These are phyloP conservation scores for Lolium rigidum DNA, from an alignment of 176 grass and related monocot genomes.

Conservation along the genomic window DNA sequence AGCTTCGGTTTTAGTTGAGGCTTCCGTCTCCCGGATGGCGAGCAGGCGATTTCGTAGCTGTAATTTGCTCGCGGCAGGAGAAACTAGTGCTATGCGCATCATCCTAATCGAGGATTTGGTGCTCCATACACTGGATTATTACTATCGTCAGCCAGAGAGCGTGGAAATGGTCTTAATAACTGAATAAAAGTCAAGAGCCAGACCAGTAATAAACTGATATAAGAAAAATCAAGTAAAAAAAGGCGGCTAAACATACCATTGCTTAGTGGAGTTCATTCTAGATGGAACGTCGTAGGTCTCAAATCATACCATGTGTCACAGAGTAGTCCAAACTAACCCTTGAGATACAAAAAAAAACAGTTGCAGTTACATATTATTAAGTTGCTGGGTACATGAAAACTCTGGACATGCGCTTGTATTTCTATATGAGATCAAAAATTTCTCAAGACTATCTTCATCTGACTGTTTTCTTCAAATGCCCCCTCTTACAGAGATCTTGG, in stretches of 20 bases:
- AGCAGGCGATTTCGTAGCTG: neutral
- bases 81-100: neutral
- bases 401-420: neutral
- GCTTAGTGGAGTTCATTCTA: too few species aligned
- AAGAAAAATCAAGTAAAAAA: too few species aligned
- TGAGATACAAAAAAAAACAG: neutral
- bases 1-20: neutral
- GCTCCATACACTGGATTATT: too few species aligned
- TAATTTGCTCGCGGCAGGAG: neutral
- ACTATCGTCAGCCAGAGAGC: neutral
- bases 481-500: constrained; percentile 74
- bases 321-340: neutral
- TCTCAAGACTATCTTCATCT: constrained; percentile 35
- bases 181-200: neutral
- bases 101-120: neutral
- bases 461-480: constrained; percentile 41
- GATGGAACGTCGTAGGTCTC: neutral
- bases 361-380: neutral
- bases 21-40: too few species aligned
- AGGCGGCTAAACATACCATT: too few species aligned
- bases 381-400: neutral
- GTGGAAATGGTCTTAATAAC: neutral
- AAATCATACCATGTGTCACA: neutral
- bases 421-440: constrained; percentile 26
- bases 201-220: too few species aligned